phyloP scores from a whole-genome alignment of 441 rosid species.

The Gossypium davidsonii region DNA sequence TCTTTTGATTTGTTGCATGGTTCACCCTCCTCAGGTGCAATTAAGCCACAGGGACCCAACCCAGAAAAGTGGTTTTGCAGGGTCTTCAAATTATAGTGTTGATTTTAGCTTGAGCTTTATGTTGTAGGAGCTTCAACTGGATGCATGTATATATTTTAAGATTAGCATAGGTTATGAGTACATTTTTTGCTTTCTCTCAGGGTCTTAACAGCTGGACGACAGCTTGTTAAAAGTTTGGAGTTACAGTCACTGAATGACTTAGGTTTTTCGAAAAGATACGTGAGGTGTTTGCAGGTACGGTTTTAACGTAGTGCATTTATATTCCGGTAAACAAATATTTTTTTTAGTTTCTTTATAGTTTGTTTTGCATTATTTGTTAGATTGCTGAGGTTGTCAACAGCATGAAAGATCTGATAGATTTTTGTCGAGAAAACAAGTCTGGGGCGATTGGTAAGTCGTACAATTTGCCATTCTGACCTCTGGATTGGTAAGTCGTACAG shows the following conservation, averaged over 20 bases:
- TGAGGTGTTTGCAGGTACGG: constrained; percentile 88
- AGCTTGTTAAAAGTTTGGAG: constrained; percentile 87
- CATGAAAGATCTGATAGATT: constrained; percentile 94
- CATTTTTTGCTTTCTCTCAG: constrained; percentile 30
- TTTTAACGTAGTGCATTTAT: constrained; percentile 8
- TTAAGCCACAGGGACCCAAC: background rate
- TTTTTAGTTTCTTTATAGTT: background rate
- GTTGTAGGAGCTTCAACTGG: background rate
- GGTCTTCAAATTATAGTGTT: background rate
- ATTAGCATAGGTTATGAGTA: background rate
- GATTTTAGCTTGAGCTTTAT: background rate
- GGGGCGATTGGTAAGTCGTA: constrained; percentile 75
- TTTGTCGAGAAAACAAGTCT: constrained; percentile 67
- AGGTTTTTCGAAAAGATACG: constrained; percentile 95
- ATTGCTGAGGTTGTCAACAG: constrained; percentile 97
- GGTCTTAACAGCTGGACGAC: constrained; percentile 90
- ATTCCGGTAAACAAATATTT: background rate
- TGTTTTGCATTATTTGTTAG: constrained; percentile 29
- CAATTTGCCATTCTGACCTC: background rate
- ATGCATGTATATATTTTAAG: background rate
- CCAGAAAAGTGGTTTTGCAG: background rate
- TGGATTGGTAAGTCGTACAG: constrained; percentile 44
- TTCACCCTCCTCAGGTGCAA: background rate
- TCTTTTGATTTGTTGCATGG: background rate
- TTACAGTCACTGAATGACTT: constrained; percentile 82